Percentiles rank a stretch among this genome's conserved stretches.
Evolutionary conservation across 176 grass and related monocot species (phyloP).

Genomic region (Thalia dealbata): DNA sequence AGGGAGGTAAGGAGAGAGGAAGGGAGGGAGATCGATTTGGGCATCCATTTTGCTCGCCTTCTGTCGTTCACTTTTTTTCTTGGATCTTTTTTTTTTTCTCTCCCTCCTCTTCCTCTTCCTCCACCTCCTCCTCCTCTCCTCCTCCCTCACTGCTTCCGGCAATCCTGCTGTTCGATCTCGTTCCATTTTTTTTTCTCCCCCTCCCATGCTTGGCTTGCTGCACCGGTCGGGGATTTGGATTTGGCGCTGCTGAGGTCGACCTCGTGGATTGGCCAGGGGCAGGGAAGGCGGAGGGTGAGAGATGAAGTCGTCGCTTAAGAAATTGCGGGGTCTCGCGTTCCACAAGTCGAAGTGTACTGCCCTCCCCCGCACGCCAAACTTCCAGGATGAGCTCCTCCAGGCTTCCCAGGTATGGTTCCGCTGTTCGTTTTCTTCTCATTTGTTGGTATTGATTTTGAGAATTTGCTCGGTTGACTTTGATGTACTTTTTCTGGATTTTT

Average conservation of each 20-base stretch:
- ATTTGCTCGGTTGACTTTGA: not conserved
- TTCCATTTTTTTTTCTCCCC: not conserved
- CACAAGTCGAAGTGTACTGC: slow-evolving; percentile 30
- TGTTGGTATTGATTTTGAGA: not conserved
- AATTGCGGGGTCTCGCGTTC: slow-evolving; percentile 47
- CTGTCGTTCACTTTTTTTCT: too few relatives aligned
- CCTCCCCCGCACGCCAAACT: slow-evolving; percentile 28
- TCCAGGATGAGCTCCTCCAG: slow-evolving; percentile 76
- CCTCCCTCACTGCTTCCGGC: too few relatives aligned
- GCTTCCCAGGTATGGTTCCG: slow-evolving; percentile 37
- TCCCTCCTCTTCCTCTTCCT: not conserved
- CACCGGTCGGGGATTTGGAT: not conserved
- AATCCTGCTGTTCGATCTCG: not conserved
- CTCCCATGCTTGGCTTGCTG: not conserved
- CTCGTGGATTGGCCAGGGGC: not conserved
- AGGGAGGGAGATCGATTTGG: too few relatives aligned
- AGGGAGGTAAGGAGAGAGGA: not conserved
- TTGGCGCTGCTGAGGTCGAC: not conserved
- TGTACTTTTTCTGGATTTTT: not conserved
- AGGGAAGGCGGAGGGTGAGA: not conserved
- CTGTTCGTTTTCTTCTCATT: not conserved
- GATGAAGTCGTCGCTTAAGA: slow-evolving; percentile 90
- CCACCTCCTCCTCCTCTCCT: not conserved
- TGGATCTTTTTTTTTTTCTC: not conserved
- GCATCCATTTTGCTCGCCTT: too few relatives aligned